Conservation (phyloP, 2,329 filamentous ascomycete species). For the Penicillium freii region DNA sequence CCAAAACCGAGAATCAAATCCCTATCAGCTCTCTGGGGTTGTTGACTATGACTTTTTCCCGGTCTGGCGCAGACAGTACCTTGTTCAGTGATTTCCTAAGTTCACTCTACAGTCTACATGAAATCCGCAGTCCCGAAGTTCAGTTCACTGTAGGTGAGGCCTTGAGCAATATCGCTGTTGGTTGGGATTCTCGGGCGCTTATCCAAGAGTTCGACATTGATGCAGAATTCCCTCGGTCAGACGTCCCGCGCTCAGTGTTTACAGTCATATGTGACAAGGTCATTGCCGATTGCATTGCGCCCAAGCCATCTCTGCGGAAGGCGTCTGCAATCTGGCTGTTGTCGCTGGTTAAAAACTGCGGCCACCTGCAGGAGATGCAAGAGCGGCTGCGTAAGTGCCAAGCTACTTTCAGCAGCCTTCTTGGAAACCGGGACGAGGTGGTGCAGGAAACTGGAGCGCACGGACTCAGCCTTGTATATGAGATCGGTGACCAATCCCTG, state of each 20-base stretch:
- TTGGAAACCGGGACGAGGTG: constrained; percentile 85
- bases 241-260: constrained; percentile 44
- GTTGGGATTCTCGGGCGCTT: constrained; percentile 81
- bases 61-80: constrained; percentile 33
- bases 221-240: constrained; percentile 44
- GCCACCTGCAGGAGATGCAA: constrained; percentile 72
- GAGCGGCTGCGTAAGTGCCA: constrained; percentile 74
- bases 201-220: constrained; percentile 75
- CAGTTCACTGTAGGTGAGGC: constrained; percentile 92
- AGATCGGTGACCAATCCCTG: constrained; percentile 77
- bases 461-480: constrained; percentile 88
- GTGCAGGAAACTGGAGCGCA: constrained; percentile 94
- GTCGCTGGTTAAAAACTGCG: constrained; percentile 85
- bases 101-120: constrained; percentile 72
- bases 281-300: constrained; percentile 72
- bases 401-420: constrained; percentile 78
- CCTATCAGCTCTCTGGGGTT: constrained; percentile 79
- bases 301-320: constrained; percentile 85
- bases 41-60: constrained; percentile 58
- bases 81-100: constrained; percentile 56
- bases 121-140: constrained; percentile 79
- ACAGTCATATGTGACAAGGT: constrained; percentile 66
- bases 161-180: constrained; percentile 70
- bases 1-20: constrained; percentile 77
- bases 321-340: constrained; percentile 95